Conservation (phyloP, 106 monocot species). For the Dendrobium officinale region DNA sequence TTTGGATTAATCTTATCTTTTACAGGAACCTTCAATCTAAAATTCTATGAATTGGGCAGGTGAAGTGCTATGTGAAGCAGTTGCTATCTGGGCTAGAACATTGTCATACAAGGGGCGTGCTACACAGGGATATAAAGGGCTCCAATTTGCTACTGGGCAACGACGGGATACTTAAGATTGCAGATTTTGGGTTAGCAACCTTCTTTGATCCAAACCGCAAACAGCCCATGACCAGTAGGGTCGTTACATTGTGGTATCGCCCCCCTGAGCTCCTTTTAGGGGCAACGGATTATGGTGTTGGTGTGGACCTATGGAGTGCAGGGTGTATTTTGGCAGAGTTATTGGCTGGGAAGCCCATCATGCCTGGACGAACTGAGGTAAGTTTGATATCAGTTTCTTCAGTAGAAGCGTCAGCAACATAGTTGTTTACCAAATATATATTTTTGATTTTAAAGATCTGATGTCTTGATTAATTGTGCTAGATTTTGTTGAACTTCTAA, state of each 20-base stretch:
- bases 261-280: slow-evolving; percentile 9
- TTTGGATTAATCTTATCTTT: background rate
- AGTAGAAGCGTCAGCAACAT: background rate
- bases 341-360: slow-evolving; percentile 12
- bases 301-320: slow-evolving; percentile 10
- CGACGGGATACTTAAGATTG: background rate
- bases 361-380: slow-evolving; percentile 13
- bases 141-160: slow-evolving; percentile 7
- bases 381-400: background rate
- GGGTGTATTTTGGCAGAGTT: slow-evolving; percentile 9
- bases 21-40: background rate
- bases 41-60: background rate
- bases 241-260: slow-evolving; percentile 5
- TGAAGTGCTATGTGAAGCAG: slow-evolving; percentile 8
- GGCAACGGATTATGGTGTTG: slow-evolving; percentile 11
- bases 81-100: slow-evolving; percentile 5
- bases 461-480: background rate
- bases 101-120: slow-evolving; percentile 4
- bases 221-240: slow-evolving; percentile 8
- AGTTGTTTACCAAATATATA: background rate
- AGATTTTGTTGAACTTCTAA: background rate
- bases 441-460: background rate
- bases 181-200: slow-evolving; percentile 6
- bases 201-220: slow-evolving; percentile 12
- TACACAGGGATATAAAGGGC: slow-evolving; percentile 9